Evolutionary conservation across 106 monocot genomes (phyloP).

Genomic region (Dactylorhiza incarnata): DNA sequence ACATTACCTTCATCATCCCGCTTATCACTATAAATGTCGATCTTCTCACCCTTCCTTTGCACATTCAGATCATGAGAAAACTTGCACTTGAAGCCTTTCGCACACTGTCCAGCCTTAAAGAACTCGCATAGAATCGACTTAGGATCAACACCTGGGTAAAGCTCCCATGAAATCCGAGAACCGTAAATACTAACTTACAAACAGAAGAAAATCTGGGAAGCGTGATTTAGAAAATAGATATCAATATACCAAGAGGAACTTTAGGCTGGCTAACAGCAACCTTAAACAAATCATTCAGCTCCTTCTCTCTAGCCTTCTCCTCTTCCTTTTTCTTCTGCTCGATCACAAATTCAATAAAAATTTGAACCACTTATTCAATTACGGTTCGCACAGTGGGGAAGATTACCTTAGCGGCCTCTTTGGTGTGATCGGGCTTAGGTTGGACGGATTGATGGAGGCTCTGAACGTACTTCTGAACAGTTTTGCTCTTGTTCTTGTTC

Average conservation of each 20-base stretch:
- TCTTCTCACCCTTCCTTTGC: slow-evolving; percentile 94
- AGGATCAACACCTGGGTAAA: slow-evolving; percentile 75
- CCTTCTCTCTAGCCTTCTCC: slow-evolving; percentile 91
- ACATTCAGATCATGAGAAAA: slow-evolving; percentile 97
- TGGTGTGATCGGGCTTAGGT: slow-evolving; percentile 77
- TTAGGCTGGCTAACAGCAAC: slow-evolving; percentile 87
- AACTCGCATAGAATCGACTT: slow-evolving; percentile 97
- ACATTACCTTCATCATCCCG: slow-evolving; percentile 34
- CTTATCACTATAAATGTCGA: slow-evolving; percentile 87
- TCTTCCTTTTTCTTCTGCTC: slow-evolving; percentile 96
- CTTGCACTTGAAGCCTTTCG: slow-evolving; percentile 93
- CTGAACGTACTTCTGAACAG: slow-evolving; percentile 98
- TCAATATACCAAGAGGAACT: slow-evolving; percentile 63
- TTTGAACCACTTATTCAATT: background rate
- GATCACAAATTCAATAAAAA: background rate
- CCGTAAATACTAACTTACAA: background rate
- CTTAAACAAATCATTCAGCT: slow-evolving; percentile 94
- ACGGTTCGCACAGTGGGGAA: background rate
- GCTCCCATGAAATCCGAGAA: background rate
- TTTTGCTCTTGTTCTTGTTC: slow-evolving; percentile 98
- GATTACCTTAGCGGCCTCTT: slow-evolving; percentile 64
- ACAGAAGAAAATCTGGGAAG: background rate
- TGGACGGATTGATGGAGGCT: slow-evolving; percentile 68
- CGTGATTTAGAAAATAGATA: background rate
- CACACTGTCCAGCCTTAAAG: slow-evolving; percentile 89